A percentile compares a stretch with the other conserved stretches of the same genome.
These are phyloP conservation scores for Mucor lusitanicus DNA, from an alignment of 371 early-diverging fungal species.

Conservation along the genomic window DNA sequence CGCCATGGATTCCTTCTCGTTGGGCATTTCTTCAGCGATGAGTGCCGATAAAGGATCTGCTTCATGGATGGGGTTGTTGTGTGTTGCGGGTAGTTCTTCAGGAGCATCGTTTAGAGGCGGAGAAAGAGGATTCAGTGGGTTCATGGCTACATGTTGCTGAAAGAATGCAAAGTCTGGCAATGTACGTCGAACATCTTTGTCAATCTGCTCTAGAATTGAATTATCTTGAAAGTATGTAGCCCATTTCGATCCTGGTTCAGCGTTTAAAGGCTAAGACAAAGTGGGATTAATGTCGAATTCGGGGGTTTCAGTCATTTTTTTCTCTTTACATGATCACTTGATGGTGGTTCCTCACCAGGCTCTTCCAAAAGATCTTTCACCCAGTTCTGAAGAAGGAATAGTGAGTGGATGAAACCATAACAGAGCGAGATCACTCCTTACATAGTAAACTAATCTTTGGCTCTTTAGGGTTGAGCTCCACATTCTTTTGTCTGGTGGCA, in stretches of 20 bases:
- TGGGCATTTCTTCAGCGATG: background rate
- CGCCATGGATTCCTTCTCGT: constrained; percentile 21
- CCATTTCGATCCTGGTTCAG: constrained; percentile 51
- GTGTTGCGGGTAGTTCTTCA: background rate
- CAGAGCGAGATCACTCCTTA: constrained; percentile 22
- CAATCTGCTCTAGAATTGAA: constrained; percentile 74
- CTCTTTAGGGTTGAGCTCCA: constrained; percentile 60
- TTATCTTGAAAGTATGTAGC: constrained; percentile 61
- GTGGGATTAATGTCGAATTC: background rate
- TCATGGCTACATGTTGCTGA: constrained; percentile 63
- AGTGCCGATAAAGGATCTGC: constrained; percentile 14
- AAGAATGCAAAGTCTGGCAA: constrained; percentile 84
- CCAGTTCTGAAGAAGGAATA: constrained; percentile 38
- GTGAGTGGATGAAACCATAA: background rate
- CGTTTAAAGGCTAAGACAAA: constrained; percentile 43
- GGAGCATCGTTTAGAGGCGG: constrained; percentile 15
- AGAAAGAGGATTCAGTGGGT: constrained; percentile 55
- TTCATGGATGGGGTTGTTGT: background rate
- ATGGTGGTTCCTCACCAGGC: constrained; percentile 50
- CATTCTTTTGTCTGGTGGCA: constrained; percentile 73
- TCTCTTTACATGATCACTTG: constrained; percentile 42
- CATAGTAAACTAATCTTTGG: constrained; percentile 68
- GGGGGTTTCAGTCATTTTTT: background rate
- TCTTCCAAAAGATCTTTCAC: constrained; percentile 59
- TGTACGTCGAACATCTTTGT: constrained; percentile 83